Base-by-base conservation (phyloP, 208 protist genomes). In the Acanthamoeba healyi region DNA sequence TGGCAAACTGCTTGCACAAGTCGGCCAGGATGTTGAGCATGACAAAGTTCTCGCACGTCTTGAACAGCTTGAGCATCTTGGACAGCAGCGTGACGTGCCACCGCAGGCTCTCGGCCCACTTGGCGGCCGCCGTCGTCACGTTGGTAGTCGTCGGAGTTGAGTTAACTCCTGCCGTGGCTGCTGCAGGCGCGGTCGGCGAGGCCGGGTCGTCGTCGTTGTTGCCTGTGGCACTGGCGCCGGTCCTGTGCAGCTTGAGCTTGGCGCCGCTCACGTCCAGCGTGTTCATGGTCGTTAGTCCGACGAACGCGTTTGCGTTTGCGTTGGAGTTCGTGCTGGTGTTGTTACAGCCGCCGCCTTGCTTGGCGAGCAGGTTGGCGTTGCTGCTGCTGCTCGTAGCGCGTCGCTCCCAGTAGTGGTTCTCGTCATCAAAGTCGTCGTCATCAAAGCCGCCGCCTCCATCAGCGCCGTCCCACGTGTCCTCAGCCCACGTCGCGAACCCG, bases 11-110 rank as follows among this genome's bases (percentile, higher is more conserved):
- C 61, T 44, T 65, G 56, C 51, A 91, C 19, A 74, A 32, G 56
- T 72, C 61, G 56, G 84, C 84, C 7, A 91, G 56, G 26, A 91
- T 36, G 84, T 91, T 91, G 36, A 91, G 61, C 51, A 91, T 65
- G 15, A 91, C 84, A 44, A 74, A 91, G 84, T 91, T 91, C 84
- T 91, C 84, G 61, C 84, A 74, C 6, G 61, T 91, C 84, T 91
- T 91, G 84, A 74, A 91, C 22, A 91, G 84, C 84, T 91, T 72
- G 38, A 91, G 51, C 61, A 91, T 91, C 42, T 91, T 91, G 22
- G 84, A 91, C 3, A 91, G 61, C 46, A 91, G 84, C 24, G 51
- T 51, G 54, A 91, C 44, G 38, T 74, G 61, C 84, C 84, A 91
- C 34, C 84, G 51, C 22, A 91, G 32, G 51, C 84, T 72, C 38